A percentile compares a stretch with the other conserved stretches of the same genome.
These are phyloP conservation scores for Cucurbita pepo DNA, from an alignment of 306 rosid species.

Conservation along the genomic window DNA sequence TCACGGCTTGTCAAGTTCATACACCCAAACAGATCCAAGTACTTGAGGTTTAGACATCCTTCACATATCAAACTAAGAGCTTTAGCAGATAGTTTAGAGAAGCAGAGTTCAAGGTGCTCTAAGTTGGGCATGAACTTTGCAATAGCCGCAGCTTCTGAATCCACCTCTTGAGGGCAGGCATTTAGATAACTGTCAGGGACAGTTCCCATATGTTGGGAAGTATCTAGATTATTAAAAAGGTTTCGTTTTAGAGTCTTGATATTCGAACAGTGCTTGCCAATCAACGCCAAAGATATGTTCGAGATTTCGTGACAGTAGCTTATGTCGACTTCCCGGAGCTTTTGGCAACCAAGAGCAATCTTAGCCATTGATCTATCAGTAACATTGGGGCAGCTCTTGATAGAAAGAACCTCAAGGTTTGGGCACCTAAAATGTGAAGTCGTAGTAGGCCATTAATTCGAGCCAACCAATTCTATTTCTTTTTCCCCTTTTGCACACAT, in stretches of 20 bases:
- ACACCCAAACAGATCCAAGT: conserved; percentile 75
- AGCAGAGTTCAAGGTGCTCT: conserved; percentile 59
- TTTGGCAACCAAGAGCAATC: conserved; percentile 29
- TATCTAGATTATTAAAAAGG: conserved; percentile 53
- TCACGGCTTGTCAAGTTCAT: conserved; percentile 57
- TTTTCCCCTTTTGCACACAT: neutral
- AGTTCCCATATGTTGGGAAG: conserved; percentile 48
- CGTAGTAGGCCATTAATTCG: neutral
- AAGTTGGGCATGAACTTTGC: conserved; percentile 60
- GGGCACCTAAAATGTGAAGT: neutral
- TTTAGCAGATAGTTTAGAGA: conserved; percentile 48
- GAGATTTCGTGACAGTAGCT: conserved; percentile 56
- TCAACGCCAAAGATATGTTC: conserved; percentile 22
- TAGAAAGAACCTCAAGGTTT: conserved; percentile 43
- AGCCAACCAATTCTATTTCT: neutral
- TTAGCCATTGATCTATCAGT: conserved; percentile 51
- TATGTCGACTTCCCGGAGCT: conserved; percentile 39
- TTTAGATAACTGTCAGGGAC: conserved; percentile 55
- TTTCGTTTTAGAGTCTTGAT: conserved; percentile 58
- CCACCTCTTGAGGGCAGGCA: conserved; percentile 80
- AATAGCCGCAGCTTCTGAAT: conserved; percentile 67
- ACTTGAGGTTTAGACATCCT: conserved; percentile 58
- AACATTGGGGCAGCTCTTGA: conserved; percentile 61
- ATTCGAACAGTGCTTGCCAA: conserved; percentile 48
- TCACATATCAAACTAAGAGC: conserved; percentile 42